Evolutionary conservation across 805 yeast species (phyloP), one percentile per base, ranked within the genome.

Genomic region (Wickerhamomyces tratensis): DNA sequence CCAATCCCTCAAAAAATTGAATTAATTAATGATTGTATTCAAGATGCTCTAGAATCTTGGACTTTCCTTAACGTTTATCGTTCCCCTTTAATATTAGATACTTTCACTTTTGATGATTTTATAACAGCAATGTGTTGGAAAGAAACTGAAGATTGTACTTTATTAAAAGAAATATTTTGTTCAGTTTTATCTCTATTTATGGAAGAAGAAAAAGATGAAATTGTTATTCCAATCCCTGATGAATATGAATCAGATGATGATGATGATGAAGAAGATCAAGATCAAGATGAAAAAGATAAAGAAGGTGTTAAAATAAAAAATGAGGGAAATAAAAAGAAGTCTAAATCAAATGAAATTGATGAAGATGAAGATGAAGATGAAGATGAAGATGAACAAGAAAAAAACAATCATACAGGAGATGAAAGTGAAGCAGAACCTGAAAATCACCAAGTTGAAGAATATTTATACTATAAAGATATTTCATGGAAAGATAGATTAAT

Each of bases 401-500:
- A 25, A 14, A 34, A 8, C 31, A 27, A 29, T 41, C 37, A 20
- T 33, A 38, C 5, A 39, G 46, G 43, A 39, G 56, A 54, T 25
- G 48, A 40, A 15, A 53, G 48, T n/a, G 53, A 47, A 4, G 39
- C 34, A 34, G 48, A 48, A 7, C 54, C 46, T 27, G 55, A 48
- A 7, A 47, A 47, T 6, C 46, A 50, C 40, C 52, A 51, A 7
- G 59, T 65, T 13, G 62, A 68, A 36, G 63, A 62, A 43, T 54
- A 63, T 44, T 39, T 84, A 50, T 76, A 79, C 44, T 74, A 77
- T 58, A 67, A 82, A 42, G 79, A 79, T 37, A 62, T 65, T 0
- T 62, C 79, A 11, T 93, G 98, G 96, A 76, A 79, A 45, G 94
- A 84, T 30, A 68, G 94, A 36, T 67, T 91, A 15, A 72, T 79